A percentile compares a stretch with the other conserved stretches of the same genome.
Conservation (phyloP, 495 filamentous ascomycete species). For the Astrothelium macrocarpum region DNA sequence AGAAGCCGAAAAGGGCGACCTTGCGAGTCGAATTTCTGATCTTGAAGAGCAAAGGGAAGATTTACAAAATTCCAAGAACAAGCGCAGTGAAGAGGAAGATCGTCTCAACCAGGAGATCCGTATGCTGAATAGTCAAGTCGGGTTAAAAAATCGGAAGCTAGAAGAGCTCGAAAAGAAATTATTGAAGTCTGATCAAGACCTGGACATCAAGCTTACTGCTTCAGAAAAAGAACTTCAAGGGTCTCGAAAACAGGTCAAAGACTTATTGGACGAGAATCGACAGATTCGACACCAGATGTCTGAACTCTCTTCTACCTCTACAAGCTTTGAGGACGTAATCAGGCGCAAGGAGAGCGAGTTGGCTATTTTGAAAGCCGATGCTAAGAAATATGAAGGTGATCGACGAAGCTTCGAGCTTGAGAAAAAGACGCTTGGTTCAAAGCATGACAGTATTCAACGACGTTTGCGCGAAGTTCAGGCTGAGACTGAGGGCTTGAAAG, state of each 20-base stretch:
- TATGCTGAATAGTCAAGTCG: constrained; percentile 85
- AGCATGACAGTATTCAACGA: constrained; percentile 70
- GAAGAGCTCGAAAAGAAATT: constrained; percentile 80
- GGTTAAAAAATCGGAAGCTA: constrained; percentile 80
- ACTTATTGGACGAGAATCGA: constrained; percentile 70
- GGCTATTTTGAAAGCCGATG: constrained; percentile 69
- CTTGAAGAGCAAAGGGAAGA: constrained; percentile 59
- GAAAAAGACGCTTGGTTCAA: constrained; percentile 52
- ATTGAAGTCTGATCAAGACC: constrained; percentile 75
- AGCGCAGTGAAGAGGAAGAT: constrained; percentile 62
- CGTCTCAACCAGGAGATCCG: constrained; percentile 70
- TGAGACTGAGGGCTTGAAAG: constrained; percentile 74
- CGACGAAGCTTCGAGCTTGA: constrained; percentile 69
- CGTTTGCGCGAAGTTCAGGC: constrained; percentile 79
- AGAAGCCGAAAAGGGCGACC: constrained; percentile 71
- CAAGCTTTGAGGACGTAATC: constrained; percentile 87
- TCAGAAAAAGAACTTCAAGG: constrained; percentile 72
- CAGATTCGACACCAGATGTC: constrained; percentile 77
- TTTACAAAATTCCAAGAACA: constrained; percentile 53
- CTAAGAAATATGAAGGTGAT: constrained; percentile 67
- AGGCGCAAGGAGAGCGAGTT: constrained; percentile 91
- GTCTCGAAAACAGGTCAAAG: constrained; percentile 58
- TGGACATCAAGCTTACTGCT: constrained; percentile 77
- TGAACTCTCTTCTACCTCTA: constrained; percentile 83
- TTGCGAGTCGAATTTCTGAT: constrained; percentile 54